Evolutionary conservation across 371 early-diverging fungal genomes (phyloP), one percentile per base, ranked within the genome.

Genomic region (Amoeboaphelidium occidentale): DNA sequence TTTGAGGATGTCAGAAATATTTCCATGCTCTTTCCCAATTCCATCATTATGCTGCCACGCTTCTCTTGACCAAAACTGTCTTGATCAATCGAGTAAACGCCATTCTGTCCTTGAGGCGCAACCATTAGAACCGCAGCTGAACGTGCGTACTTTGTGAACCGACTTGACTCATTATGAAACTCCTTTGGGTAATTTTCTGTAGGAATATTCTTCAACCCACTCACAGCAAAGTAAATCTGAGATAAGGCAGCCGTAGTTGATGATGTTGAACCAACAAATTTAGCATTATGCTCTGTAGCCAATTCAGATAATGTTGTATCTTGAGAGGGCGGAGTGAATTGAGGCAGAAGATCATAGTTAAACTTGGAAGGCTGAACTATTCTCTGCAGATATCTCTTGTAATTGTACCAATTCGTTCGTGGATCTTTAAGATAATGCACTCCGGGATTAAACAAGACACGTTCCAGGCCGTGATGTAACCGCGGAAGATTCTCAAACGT

Each of bases 211-310:
- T 69, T 75, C 52, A 73, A 69, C 10, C 67, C 68, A 1, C 87
- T 74, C 23, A 90, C 61, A 20, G 70, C 52, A 56, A 79, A 80
- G 51, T 84, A 82, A 43, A 87, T 56, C 23, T 87, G 82, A 0
- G 86, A 73, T 2, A 93, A 62, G 0, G 70, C 55, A 2, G 70
- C 58, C 10, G 88, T 79, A 52, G 84, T 75, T 1, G 90, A 87
- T 3, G 90, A 89, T 2, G 94, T 93, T 2, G 91, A 87, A 0
- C 84, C 79, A 22, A 76, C 66, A 62, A 78, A 89, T 25, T 58
- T 67, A 48, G 61, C 60, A 0, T 64, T 55, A 27, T 65, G 55
- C 1, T 52, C 25, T 13, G 53, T 57, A 0, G 81, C 74, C 49
- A 75, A 47, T 1, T 62, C 47, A 3, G 59, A 48, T 1, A 81